Conservation (phyloP, 1,284 basidiomycete genomes). For the Chalciporus sp. region DNA sequence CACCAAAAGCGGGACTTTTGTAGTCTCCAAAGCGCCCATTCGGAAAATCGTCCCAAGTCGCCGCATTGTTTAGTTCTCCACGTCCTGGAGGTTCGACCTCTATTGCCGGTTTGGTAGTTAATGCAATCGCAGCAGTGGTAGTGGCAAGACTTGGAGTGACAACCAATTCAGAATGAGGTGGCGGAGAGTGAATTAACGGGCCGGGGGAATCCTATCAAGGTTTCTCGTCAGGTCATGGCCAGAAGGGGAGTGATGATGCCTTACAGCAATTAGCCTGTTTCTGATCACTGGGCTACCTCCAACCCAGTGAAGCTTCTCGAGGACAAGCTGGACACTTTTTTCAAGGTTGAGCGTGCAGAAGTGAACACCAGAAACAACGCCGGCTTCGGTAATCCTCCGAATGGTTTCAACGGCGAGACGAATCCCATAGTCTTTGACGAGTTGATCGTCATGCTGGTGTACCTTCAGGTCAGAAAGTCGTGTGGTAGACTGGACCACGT, state of each 20-base stretch:
- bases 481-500: conserved; percentile 31
- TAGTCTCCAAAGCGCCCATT: conserved; percentile 99
- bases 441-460: conserved; percentile 82
- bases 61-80: conserved; percentile 73
- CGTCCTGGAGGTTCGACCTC: conserved; percentile 61
- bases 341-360: conserved; percentile 98
- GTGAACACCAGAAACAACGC: conserved; percentile 82
- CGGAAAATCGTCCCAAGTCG: conserved; percentile 97
- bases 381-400: conserved; percentile 46
- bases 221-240: conserved; percentile 7
- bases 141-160: conserved; percentile 52
- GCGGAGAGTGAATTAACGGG: conserved; percentile 23
- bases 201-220: conserved; percentile 43
- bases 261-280: conserved; percentile 74
- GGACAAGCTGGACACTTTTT: conserved; percentile 89
- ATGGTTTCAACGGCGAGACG: conserved; percentile 81
- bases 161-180: conserved; percentile 44
- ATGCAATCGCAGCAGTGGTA: conserved; percentile 57
- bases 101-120: conserved; percentile 47
- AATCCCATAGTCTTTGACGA: conserved; percentile 90
- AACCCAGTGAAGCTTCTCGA: conserved; percentile 80
- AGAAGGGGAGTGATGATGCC: conserved; percentile 25
- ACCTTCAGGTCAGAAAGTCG: conserved; percentile 19
- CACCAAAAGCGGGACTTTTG: conserved; percentile 94
- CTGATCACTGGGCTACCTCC: conserved; percentile 41